phyloP scores from a whole-genome alignment of 2,329 filamentous ascomycete species.

The Chaetomium globosum region DNA sequence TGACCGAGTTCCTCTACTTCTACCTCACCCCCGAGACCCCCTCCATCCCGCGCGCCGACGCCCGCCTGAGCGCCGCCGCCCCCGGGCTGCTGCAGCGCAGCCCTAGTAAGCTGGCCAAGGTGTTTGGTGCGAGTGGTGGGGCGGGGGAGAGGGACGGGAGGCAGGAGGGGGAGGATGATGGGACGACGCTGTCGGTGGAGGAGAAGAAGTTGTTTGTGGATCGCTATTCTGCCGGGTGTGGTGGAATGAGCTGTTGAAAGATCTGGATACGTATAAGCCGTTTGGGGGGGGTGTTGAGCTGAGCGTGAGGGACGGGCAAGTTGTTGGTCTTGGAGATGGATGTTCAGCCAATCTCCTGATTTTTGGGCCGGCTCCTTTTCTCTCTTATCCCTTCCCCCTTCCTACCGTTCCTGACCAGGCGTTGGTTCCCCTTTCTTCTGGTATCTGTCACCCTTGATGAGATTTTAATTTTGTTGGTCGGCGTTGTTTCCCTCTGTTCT shows the following conservation, averaged over 20 bases:
- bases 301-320: conserved; percentile 8
- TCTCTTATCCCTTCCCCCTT: conserved; percentile 31
- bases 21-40: conserved; percentile 93
- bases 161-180: conserved; percentile 31
- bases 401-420: conserved; percentile 20
- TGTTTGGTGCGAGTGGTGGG: conserved; percentile 49
- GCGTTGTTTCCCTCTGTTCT: conserved; percentile 8
- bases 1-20: conserved; percentile 98
- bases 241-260: conserved; percentile 46
- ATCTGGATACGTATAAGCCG: conserved; percentile 64
- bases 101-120: conserved; percentile 67
- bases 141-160: conserved; percentile 24
- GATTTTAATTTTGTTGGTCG: neutral
- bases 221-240: conserved; percentile 36
- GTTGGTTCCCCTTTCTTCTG: conserved; percentile 31
- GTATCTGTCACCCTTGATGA: neutral
- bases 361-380: conserved; percentile 5
- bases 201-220: conserved; percentile 36
- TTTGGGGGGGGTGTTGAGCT: conserved; percentile 65
- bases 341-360: neutral
- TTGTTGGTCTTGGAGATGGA: conserved; percentile 1
- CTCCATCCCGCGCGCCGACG: conserved; percentile 55
- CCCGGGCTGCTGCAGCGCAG: conserved; percentile 65
- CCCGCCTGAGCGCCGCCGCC: conserved; percentile 43
- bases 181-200: conserved; percentile 33